Percentiles rank a stretch among this genome's conserved stretches.
These are phyloP conservation scores for Casuarina glauca DNA, from an alignment of 306 rosid genomes.

Conservation along the genomic window DNA sequence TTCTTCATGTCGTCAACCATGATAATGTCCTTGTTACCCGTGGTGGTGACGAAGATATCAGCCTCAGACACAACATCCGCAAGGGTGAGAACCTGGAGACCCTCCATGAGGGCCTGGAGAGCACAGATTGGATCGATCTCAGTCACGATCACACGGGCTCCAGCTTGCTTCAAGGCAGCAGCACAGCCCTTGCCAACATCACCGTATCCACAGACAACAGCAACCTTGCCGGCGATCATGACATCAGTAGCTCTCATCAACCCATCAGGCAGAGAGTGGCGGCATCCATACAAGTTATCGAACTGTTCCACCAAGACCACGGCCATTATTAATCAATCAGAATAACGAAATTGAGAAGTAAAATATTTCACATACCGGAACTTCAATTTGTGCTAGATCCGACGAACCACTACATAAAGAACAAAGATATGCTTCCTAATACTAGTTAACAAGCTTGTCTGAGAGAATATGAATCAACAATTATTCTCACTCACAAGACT, in stretches of 20 bases:
- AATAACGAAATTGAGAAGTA: neutral
- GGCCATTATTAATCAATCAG: neutral
- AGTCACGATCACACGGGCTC: slow-evolving; percentile 86
- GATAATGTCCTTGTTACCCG: slow-evolving; percentile 98
- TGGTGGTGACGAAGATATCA: slow-evolving; percentile 91
- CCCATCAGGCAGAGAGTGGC: slow-evolving; percentile 98
- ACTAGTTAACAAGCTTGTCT: no score
- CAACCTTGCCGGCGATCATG: slow-evolving; percentile 97
- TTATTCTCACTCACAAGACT: neutral
- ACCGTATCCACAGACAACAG: slow-evolving; percentile 82
- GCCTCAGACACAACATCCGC: slow-evolving; percentile 61
- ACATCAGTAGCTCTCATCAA: slow-evolving; percentile 97
- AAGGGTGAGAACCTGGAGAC: slow-evolving; percentile 69
- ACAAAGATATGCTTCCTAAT: neutral
- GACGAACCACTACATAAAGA: neutral
- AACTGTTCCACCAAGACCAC: slow-evolving; percentile 50
- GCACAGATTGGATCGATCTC: slow-evolving; percentile 99
- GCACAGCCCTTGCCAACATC: slow-evolving; percentile 99
- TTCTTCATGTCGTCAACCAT: slow-evolving; percentile 79
- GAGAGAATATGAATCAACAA: neutral
- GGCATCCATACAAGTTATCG: slow-evolving; percentile 97
- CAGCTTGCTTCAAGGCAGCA: slow-evolving; percentile 86
- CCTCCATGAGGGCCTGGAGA: slow-evolving; percentile 97
- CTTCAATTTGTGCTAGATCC: neutral
- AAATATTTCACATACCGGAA: neutral